Evolutionary conservation across 441 rosid species (phyloP).

Genomic region (Arabidopsis lyrata): DNA sequence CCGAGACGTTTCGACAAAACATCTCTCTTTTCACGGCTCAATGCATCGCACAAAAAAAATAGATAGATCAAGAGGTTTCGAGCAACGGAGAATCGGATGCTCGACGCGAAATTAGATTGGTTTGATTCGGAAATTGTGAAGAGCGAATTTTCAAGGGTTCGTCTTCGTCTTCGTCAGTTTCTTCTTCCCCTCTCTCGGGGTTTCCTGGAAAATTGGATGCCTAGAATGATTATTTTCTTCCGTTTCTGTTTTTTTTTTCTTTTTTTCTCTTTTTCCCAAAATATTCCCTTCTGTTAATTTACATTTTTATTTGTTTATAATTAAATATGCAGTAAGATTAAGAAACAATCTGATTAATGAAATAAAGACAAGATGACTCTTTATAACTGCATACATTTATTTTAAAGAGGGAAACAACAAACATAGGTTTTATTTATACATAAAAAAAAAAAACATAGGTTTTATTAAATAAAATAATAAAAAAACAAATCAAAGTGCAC

Average conservation of each 20-base stretch:
- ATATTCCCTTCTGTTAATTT: constrained; percentile 9
- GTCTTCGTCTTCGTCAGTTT: constrained; percentile 28
- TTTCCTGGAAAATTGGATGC: neutral
- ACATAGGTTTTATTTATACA: neutral
- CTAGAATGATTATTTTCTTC: neutral
- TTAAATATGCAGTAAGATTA: too few species aligned
- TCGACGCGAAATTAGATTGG: too few species aligned
- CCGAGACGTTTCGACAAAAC: constrained; percentile 63
- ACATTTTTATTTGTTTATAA: neutral
- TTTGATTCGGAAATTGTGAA: neutral
- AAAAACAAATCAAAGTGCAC: neutral
- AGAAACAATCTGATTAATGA: too few species aligned
- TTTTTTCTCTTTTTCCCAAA: too few species aligned
- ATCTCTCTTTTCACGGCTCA: constrained; percentile 43
- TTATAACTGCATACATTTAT: neutral
- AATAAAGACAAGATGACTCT: neutral
- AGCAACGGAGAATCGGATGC: too few species aligned
- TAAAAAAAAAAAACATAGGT: too few species aligned
- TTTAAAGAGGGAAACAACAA: neutral
- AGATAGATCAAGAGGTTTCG: neutral
- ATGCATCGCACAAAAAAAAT: constrained; percentile 13
- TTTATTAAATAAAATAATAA: too few species aligned
- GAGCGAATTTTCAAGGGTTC: neutral
- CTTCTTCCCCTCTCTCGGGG: constrained; percentile 5
- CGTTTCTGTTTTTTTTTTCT: constrained; percentile 28